phyloP scores from a whole-genome alignment of 164 flowering plant species.

The Aristolochia californica region DNA sequence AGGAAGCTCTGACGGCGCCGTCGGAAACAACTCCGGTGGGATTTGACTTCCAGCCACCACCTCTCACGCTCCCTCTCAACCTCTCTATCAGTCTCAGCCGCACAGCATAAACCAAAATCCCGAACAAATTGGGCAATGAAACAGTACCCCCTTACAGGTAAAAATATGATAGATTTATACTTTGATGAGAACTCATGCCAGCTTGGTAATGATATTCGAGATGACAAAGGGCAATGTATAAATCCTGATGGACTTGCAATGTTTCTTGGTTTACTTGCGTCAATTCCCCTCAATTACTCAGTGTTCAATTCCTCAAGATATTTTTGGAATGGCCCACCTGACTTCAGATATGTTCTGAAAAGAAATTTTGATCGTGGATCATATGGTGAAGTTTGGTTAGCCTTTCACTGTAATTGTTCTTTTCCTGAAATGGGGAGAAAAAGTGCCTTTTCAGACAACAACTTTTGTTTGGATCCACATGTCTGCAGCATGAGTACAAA shows the following conservation, averaged over 20 bases:
- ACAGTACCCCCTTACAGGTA: too few relatives aligned
- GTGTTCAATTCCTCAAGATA: conserved; percentile 34
- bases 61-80: too few relatives aligned
- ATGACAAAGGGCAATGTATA: conserved; percentile 45
- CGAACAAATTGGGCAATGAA: too few relatives aligned
- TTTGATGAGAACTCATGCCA: conserved; percentile 39
- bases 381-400: conserved; percentile 98
- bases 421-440: conserved; percentile 13
- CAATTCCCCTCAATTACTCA: conserved; percentile 58
- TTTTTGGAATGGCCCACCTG: conserved; percentile 30
- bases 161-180: conserved; percentile 34
- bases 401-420: conserved; percentile 71
- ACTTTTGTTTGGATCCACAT: conserved; percentile 11
- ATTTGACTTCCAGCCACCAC: too few relatives aligned
- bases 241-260: conserved; percentile 67
- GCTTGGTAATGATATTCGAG: conserved; percentile 35
- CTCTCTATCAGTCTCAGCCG: too few relatives aligned
- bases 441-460: conserved; percentile 14
- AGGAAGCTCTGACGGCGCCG: too few relatives aligned
- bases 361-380: conserved; percentile 89
- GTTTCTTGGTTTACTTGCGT: conserved; percentile 68
- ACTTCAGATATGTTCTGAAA: conserved; percentile 61
- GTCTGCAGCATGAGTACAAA: conserved; percentile 10
- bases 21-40: too few relatives aligned
- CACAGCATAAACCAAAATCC: too few relatives aligned